Conservation (phyloP, 2,329 filamentous ascomycete species). For the Diaporthe sp. region DNA sequence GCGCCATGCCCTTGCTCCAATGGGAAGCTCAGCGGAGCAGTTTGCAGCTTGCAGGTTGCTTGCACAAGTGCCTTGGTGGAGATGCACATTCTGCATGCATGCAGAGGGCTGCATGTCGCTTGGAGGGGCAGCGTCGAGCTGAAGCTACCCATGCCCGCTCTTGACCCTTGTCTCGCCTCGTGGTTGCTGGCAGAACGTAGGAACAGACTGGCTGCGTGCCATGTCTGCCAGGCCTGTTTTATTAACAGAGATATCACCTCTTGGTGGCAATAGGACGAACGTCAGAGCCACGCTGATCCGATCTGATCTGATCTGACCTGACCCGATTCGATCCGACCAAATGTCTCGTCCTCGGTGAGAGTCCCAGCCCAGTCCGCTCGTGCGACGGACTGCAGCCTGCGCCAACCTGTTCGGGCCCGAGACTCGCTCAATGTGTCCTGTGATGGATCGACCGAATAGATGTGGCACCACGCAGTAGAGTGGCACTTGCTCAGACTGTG, state of each 20-base stretch:
- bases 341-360: slow-evolving; percentile 1
- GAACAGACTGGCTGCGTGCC: background rate
- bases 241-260: background rate
- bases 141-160: slow-evolving; percentile 37
- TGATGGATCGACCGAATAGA: slow-evolving; percentile 26
- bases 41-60: slow-evolving; percentile 16
- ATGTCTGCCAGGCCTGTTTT: background rate
- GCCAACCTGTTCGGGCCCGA: slow-evolving; percentile 16
- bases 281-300: slow-evolving; percentile 18
- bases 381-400: background rate
- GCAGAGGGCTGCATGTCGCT: slow-evolving; percentile 36
- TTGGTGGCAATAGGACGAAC: slow-evolving; percentile 1
- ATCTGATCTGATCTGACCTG: background rate
- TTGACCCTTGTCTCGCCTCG: slow-evolving; percentile 39
- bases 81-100: slow-evolving; percentile 30
- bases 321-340: background rate
- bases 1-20: slow-evolving; percentile 35
- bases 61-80: slow-evolving; percentile 32
- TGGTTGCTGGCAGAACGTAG: slow-evolving; percentile 33
- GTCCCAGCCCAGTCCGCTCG: background rate
- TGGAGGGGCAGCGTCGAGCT: slow-evolving; percentile 37
- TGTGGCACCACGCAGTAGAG: slow-evolving; percentile 8
- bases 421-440: slow-evolving; percentile 22
- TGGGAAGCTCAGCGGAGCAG: slow-evolving; percentile 37
- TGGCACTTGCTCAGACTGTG: slow-evolving; percentile 16